A percentile compares a stretch with the other conserved stretches of the same genome.
phyloP scores from a whole-genome alignment of 768 basidiomycete genomes.

The Lyophyllum semitale region DNA sequence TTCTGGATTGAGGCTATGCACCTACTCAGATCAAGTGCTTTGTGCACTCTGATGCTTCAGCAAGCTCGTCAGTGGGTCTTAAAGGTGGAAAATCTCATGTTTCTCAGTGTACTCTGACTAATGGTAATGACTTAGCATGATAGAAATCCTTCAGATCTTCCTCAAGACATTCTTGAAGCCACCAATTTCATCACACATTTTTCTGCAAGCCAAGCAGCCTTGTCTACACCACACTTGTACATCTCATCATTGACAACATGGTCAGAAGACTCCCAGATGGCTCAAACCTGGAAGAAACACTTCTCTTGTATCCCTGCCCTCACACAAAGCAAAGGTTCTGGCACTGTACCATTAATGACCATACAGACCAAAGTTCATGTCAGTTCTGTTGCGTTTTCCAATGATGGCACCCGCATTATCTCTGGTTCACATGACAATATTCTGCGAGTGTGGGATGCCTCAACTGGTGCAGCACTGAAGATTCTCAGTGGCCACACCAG shows the following conservation, averaged over 20 bases:
- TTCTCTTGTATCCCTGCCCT: background rate
- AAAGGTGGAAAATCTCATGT: background rate
- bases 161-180: constrained; percentile 12
- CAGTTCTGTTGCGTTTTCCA: background rate
- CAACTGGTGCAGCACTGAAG: background rate
- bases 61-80: constrained; percentile 6
- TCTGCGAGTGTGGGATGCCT: background rate
- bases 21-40: constrained; percentile 15
- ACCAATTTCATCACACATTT: constrained; percentile 20
- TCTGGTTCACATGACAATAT: background rate
- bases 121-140: background rate
- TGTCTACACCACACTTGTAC: constrained; percentile 20
- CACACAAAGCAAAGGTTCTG: background rate
- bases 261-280: background rate
- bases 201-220: constrained; percentile 9
- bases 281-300: background rate
- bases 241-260: constrained; percentile 20
- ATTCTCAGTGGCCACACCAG: background rate
- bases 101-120: background rate
- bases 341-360: background rate
- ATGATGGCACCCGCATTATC: background rate
- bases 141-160: background rate
- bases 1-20: constrained; percentile 32
- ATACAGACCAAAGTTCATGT: background rate
- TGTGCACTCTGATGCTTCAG: constrained; percentile 20